Conservation (phyloP, 2,329 filamentous ascomycete genomes). For the Grosmannia serpens region DNA sequence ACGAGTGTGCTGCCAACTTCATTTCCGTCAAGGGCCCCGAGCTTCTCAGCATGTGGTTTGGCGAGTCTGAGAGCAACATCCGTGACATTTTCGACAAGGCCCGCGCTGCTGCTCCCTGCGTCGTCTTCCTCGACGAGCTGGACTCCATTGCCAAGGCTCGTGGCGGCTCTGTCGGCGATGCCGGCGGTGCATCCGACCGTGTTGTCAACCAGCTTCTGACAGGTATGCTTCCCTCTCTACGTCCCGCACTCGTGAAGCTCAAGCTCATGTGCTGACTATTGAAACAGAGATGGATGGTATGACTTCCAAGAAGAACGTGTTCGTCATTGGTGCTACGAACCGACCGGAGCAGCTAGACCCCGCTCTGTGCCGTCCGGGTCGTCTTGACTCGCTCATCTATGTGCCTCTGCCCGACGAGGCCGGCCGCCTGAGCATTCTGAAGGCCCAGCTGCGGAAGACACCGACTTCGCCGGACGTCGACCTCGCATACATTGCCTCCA, state of each 20-base stretch:
- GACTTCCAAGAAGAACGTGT: constrained; percentile 99
- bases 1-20: constrained; percentile 98
- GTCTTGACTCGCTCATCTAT: constrained; percentile 97
- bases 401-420: constrained; percentile 89
- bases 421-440: constrained; percentile 81
- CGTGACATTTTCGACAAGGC: constrained; percentile 99
- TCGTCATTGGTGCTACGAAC: constrained; percentile 98
- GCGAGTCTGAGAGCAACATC: constrained; percentile 99
- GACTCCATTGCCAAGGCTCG: constrained; percentile 99
- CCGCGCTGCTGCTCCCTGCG: constrained; percentile 90
- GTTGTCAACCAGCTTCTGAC: constrained; percentile 99
- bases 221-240: background rate
- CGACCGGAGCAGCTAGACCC: constrained; percentile 97
- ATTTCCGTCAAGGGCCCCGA: constrained; percentile 99
- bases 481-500: constrained; percentile 81
- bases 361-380: constrained; percentile 92
- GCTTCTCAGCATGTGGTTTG: constrained; percentile 99
- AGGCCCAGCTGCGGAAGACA: constrained; percentile 96
- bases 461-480: constrained; percentile 82
- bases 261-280: background rate
- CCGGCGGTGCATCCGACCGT: constrained; percentile 96
- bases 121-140: constrained; percentile 97
- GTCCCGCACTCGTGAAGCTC: background rate
- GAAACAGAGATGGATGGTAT: constrained; percentile 92
- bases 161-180: constrained; percentile 91